These are phyloP conservation scores for Medicago ruthenica DNA, from an alignment of 306 rosid genomes.

Conservation along the genomic window DNA sequence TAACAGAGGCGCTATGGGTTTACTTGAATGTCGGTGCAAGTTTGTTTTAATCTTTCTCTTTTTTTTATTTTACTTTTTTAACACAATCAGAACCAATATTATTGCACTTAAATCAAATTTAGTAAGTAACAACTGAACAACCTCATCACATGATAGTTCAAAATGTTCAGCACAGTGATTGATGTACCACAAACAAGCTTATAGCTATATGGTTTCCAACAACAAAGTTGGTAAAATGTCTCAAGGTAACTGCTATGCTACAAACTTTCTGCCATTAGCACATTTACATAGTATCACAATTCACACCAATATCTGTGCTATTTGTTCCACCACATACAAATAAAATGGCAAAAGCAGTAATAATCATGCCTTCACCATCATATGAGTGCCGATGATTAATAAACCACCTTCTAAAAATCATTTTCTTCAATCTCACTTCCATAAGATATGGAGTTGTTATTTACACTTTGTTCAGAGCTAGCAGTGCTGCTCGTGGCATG, in stretches of 20 bases:
- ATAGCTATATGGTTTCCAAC: conserved; percentile 29
- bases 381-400: background rate
- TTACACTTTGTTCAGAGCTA: conserved; percentile 78
- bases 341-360: conserved; percentile 33
- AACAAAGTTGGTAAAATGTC: conserved; percentile 34
- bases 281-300: conserved; percentile 25
- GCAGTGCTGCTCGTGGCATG: conserved; percentile 87
- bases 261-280: conserved; percentile 40
- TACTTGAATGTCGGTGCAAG: too few species aligned
- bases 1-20: too few species aligned
- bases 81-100: background rate
- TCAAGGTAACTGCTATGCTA: conserved; percentile 30
- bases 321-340: conserved; percentile 43
- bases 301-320: conserved; percentile 34
- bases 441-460: conserved; percentile 47
- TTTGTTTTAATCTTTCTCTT: too few species aligned
- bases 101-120: background rate
- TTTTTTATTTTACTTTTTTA: too few species aligned
- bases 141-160: conserved; percentile 57
- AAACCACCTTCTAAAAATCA: conserved; percentile 48
- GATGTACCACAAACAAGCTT: conserved; percentile 35
- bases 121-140: conserved; percentile 53
- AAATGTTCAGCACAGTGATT: conserved; percentile 38
- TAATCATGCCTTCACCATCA: conserved; percentile 33
- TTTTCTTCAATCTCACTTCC: conserved; percentile 66